Evolutionary conservation across 1,139 yeast genomes (phyloP).

Genomic region (Geotrichum australiense): DNA sequence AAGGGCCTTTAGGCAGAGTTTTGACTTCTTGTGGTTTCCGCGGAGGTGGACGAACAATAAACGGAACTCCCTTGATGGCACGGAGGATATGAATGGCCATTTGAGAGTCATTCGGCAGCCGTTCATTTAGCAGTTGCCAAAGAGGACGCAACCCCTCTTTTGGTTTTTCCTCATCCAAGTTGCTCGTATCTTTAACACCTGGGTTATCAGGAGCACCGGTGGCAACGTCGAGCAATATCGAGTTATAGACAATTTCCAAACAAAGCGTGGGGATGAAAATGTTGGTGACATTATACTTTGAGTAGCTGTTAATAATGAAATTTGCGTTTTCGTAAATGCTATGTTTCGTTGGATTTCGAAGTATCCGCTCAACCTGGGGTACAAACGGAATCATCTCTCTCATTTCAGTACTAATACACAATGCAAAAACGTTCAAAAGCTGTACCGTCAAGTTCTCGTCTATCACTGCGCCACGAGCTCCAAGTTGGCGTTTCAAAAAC

Average conservation of each 20-base stretch:
- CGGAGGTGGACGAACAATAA: slow-evolving; percentile 23
- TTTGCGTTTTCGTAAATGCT: slow-evolving; percentile 13
- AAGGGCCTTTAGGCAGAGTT: slow-evolving; percentile 19
- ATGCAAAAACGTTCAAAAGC: slow-evolving; percentile 11
- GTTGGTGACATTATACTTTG: slow-evolving; percentile 15
- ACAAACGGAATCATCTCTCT: slow-evolving; percentile 16
- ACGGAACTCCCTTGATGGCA: slow-evolving; percentile 18
- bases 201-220: slow-evolving; percentile 21
- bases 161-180: slow-evolving; percentile 20
- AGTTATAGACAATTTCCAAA: slow-evolving; percentile 13
- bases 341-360: slow-evolving; percentile 14
- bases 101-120: slow-evolving; percentile 14
- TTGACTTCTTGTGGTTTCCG: slow-evolving; percentile 18
- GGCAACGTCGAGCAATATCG: slow-evolving; percentile 20
- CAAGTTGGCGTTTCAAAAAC: slow-evolving; percentile 4
- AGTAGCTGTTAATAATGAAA: slow-evolving; percentile 12
- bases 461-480: slow-evolving; percentile 5
- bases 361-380: slow-evolving; percentile 16
- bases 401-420: slow-evolving; percentile 13
- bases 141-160: slow-evolving; percentile 17
- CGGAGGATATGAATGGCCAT: slow-evolving; percentile 17
- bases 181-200: slow-evolving; percentile 11
- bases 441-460: slow-evolving; percentile 12
- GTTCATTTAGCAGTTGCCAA: slow-evolving; percentile 18
- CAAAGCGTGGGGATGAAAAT: slow-evolving; percentile 12